Conservation (phyloP, 2,329 filamentous ascomycete genomes). For the Aschersonia sp. region DNA sequence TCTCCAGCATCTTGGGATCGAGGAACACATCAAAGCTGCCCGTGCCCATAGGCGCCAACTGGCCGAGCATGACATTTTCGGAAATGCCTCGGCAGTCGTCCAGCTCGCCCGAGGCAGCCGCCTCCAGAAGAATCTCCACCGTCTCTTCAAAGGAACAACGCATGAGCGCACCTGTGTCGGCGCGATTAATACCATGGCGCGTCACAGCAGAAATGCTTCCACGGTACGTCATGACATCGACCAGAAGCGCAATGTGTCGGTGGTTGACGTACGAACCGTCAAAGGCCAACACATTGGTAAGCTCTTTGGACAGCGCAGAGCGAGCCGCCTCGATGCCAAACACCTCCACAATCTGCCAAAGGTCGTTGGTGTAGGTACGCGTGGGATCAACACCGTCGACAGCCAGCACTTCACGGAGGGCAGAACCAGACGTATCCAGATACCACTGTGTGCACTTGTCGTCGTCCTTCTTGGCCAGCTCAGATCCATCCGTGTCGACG, state of each 20-base stretch:
- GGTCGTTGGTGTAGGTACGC: slow-evolving; percentile 86
- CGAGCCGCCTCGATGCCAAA: slow-evolving; percentile 95
- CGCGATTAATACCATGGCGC: slow-evolving; percentile 94
- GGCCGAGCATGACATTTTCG: slow-evolving; percentile 96
- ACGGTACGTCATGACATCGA: slow-evolving; percentile 95
- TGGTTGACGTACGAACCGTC: slow-evolving; percentile 99
- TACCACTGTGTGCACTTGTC: slow-evolving; percentile 81
- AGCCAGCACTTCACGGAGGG: slow-evolving; percentile 69
- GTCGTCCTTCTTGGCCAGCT: slow-evolving; percentile 62
- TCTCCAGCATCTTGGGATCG: slow-evolving; percentile 91
- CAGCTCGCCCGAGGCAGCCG: slow-evolving; percentile 84
- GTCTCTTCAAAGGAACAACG: slow-evolving; percentile 99
- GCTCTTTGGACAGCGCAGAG: slow-evolving; percentile 70
- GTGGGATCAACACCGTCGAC: slow-evolving; percentile 78
- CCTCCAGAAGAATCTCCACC: slow-evolving; percentile 93
- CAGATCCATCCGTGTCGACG: slow-evolving; percentile 53
- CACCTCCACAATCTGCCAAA: slow-evolving; percentile 86
- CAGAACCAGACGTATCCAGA: slow-evolving; percentile 84
- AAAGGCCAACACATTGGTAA: slow-evolving; percentile 89
- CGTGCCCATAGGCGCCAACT: slow-evolving; percentile 93
- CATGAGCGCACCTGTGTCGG: slow-evolving; percentile 96
- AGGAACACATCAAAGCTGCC: slow-evolving; percentile 90
- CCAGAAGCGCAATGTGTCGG: slow-evolving; percentile 85
- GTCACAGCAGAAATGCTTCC: slow-evolving; percentile 93
- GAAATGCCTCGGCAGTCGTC: slow-evolving; percentile 97